Conservation (phyloP, 768 basidiomycete genomes). For the Tremella yokohamensis region DNA sequence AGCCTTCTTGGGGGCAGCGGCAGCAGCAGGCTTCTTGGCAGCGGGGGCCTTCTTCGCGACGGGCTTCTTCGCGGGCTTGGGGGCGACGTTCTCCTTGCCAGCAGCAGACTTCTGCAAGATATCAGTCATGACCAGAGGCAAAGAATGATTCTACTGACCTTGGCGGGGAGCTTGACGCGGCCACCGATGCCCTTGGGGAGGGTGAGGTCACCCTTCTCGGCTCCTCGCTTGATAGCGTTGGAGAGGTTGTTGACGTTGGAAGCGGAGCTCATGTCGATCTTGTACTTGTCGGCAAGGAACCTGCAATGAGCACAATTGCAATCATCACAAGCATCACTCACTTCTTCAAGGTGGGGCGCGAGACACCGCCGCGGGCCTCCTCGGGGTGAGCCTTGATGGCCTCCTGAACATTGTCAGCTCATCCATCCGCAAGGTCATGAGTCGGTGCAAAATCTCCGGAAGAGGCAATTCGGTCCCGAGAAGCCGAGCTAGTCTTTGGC, state of each 20-base stretch:
- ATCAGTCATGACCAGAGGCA: conserved; percentile 7
- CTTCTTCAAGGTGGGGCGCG: conserved; percentile 76
- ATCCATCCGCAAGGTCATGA: not conserved
- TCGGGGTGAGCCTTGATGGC: conserved; percentile 66
- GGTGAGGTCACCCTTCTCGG: conserved; percentile 74
- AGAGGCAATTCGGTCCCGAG: conserved; percentile 26
- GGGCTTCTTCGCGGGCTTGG: conserved; percentile 42
- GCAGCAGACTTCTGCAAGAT: conserved; percentile 16
- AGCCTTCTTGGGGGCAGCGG: conserved; percentile 51
- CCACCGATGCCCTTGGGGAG: conserved; percentile 74
- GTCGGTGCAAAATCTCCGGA: conserved; percentile 16
- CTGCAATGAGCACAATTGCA: conserved; percentile 51
- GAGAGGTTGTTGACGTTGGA: conserved; percentile 75
- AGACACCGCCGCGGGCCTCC: conserved; percentile 68
- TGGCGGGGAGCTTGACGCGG: conserved; percentile 49
- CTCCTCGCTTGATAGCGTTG: conserved; percentile 74
- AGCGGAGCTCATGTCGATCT: conserved; percentile 68
- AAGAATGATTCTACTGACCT: conserved; percentile 29
- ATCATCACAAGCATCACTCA: conserved; percentile 50
- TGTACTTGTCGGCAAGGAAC: conserved; percentile 79
- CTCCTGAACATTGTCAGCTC: conserved; percentile 57
- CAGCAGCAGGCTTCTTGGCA: conserved; percentile 35
- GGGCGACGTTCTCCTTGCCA: conserved; percentile 50
- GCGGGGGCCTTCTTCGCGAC: conserved; percentile 34
- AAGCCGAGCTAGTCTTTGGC: not conserved